These are phyloP conservation scores for Backusella circina DNA, from an alignment of 192 early-diverging fungal species.

Conservation along the genomic window DNA sequence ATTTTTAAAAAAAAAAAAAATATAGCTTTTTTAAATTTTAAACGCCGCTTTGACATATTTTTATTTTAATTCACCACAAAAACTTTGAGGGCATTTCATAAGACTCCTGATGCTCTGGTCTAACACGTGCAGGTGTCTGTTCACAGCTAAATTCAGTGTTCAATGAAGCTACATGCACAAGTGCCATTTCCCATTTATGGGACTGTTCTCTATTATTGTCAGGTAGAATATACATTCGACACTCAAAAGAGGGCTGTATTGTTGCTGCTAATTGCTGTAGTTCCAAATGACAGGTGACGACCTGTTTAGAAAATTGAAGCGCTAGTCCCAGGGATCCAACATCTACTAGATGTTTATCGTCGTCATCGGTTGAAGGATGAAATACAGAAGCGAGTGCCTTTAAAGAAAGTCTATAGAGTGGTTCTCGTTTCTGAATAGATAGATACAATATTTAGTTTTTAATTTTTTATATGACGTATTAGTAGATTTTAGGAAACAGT, in stretches of 20 bases:
- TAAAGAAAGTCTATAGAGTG: conserved; percentile 13
- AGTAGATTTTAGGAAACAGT: background rate
- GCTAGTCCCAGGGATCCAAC: conserved; percentile 26
- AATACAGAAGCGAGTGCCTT: conserved; percentile 13
- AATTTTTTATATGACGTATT: background rate
- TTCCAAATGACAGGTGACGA: background rate
- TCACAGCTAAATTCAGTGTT: conserved; percentile 9
- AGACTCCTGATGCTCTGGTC: background rate
- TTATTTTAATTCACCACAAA: background rate
- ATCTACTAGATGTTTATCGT: conserved; percentile 29
- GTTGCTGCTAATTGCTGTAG: background rate
- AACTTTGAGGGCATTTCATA: background rate
- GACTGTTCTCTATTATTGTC: conserved; percentile 11
- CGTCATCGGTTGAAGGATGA: conserved; percentile 17
- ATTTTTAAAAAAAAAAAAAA: background rate
- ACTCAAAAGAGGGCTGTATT: background rate
- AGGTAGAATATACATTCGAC: conserved; percentile 28
- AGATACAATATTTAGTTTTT: background rate
- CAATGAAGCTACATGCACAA: conserved; percentile 13
- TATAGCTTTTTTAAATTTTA: background rate
- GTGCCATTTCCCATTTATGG: conserved; percentile 24
- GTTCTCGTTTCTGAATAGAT: background rate
- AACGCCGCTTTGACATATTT: background rate
- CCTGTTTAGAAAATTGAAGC: conserved; percentile 24
- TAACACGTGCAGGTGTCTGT: background rate